Evolutionary conservation across 306 rosid genomes (phyloP).

Genomic region (Urtica urens): DNA sequence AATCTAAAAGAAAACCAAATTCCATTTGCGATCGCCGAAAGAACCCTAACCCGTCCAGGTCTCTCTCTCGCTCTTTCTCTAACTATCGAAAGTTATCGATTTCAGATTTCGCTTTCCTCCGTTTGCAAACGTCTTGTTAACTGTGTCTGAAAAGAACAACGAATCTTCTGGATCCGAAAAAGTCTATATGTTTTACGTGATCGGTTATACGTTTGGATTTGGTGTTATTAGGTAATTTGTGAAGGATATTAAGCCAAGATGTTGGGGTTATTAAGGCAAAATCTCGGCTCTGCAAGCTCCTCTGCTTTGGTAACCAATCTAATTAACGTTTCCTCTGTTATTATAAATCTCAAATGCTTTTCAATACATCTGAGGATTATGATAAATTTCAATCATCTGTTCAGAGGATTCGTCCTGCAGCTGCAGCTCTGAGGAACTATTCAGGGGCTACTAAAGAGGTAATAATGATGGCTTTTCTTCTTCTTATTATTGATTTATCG

Average conservation of each 20-base stretch:
- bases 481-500: neutral
- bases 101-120: too few relatives aligned
- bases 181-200: too few relatives aligned
- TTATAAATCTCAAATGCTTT: neutral
- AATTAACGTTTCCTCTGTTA: neutral
- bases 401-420: slow-evolving; percentile 54
- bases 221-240: slow-evolving; percentile 9
- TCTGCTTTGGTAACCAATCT: slow-evolving; percentile 39
- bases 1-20: too few relatives aligned
- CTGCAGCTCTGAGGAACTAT: slow-evolving; percentile 42
- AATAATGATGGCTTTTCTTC: neutral
- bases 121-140: too few relatives aligned
- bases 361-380: neutral
- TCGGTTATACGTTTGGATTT: too few relatives aligned
- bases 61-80: too few relatives aligned
- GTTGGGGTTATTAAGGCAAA: slow-evolving; percentile 58
- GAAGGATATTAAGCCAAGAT: slow-evolving; percentile 23
- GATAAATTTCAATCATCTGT: neutral
- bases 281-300: slow-evolving; percentile 33
- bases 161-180: too few relatives aligned
- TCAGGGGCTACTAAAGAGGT: slow-evolving; percentile 73
- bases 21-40: too few relatives aligned
- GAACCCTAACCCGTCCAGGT: too few relatives aligned
- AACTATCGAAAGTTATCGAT: too few relatives aligned
- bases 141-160: too few relatives aligned